Conservation (phyloP, 306 rosid species). For the Crotalaria pallida region DNA sequence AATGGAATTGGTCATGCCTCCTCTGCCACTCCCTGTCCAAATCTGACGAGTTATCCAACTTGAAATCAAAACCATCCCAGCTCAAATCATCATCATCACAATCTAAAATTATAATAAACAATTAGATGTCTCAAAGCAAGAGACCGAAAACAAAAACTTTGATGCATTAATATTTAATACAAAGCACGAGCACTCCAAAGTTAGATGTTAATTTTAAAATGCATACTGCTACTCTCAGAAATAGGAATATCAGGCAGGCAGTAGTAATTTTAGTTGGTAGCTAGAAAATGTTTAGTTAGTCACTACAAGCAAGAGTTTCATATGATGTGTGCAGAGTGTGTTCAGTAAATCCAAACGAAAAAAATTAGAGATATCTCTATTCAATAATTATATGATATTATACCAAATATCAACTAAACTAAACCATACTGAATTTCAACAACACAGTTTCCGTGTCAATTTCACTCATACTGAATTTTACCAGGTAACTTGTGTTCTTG, state of each 20-base stretch:
- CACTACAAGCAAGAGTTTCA: background rate
- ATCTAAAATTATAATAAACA: slow-evolving; percentile 31
- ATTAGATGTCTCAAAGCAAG: slow-evolving; percentile 10
- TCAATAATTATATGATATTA: background rate
- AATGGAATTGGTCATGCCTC: slow-evolving; percentile 66
- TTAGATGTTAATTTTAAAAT: too few species aligned
- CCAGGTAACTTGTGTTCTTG: slow-evolving; percentile 29
- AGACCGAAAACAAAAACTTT: background rate
- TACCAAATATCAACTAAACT: background rate
- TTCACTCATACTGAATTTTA: slow-evolving; percentile 11
- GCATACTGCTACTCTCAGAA: too few species aligned
- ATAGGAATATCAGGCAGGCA: too few species aligned
- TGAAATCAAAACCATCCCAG: slow-evolving; percentile 49
- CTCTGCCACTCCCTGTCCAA: slow-evolving; percentile 72
- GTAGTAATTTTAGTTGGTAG: too few species aligned
- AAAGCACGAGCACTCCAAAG: background rate
- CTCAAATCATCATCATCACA: slow-evolving; percentile 33
- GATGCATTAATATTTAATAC: background rate
- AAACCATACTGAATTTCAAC: background rate
- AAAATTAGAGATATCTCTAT: background rate
- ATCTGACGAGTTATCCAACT: slow-evolving; percentile 39
- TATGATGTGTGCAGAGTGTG: background rate
- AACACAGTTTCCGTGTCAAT: slow-evolving; percentile 1
- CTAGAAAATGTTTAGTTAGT: too few species aligned
- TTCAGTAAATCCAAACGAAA: background rate